Evolutionary conservation across 352 stramenopile species (phyloP).

Genomic region (Bremia lactucae): DNA sequence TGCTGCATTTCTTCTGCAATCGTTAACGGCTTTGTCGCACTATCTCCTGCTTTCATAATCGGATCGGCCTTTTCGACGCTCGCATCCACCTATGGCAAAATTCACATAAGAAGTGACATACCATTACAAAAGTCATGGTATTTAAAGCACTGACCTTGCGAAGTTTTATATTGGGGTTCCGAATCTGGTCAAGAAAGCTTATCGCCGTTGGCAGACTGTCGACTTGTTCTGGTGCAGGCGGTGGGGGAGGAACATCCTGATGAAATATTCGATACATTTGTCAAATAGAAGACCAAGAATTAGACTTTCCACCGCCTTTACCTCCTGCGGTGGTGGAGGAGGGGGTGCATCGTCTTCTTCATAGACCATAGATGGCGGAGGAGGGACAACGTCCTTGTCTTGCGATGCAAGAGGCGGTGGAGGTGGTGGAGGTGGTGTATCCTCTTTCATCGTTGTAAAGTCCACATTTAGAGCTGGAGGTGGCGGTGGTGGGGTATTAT

Average conservation of each 20-base stretch:
- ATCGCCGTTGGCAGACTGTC: slow-evolving; percentile 19
- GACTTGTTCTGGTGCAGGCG: slow-evolving; percentile 18
- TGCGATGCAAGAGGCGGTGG: slow-evolving; percentile 30
- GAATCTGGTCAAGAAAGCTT: slow-evolving; percentile 52
- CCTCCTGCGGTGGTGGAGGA: slow-evolving; percentile 36
- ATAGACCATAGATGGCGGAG: slow-evolving; percentile 20
- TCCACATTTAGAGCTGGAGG: slow-evolving; percentile 48
- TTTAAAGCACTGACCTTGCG: slow-evolving; percentile 22
- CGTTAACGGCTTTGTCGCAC: slow-evolving; percentile 40
- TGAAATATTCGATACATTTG: too few relatives aligned
- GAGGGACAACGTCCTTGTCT: slow-evolving; percentile 32
- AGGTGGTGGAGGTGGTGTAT: slow-evolving; percentile 39
- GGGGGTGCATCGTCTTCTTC: slow-evolving; percentile 39
- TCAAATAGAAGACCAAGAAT: too few relatives aligned
- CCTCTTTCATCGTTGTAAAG: slow-evolving; percentile 36
- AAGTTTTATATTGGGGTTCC: slow-evolving; percentile 44
- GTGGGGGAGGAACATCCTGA: slow-evolving; percentile 23
- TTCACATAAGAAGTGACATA: too few relatives aligned
- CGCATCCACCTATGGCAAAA: slow-evolving; percentile 19
- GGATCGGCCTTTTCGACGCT: slow-evolving; percentile 23
- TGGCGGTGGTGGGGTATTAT: slow-evolving; percentile 49
- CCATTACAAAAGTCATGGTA: slow-evolving; percentile 1
- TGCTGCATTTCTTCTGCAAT: slow-evolving; percentile 79
- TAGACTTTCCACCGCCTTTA: neutral
- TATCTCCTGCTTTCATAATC: slow-evolving; percentile 23